Evolutionary conservation across 441 rosid species (phyloP).

Genomic region (Francoa sonchifolia): DNA sequence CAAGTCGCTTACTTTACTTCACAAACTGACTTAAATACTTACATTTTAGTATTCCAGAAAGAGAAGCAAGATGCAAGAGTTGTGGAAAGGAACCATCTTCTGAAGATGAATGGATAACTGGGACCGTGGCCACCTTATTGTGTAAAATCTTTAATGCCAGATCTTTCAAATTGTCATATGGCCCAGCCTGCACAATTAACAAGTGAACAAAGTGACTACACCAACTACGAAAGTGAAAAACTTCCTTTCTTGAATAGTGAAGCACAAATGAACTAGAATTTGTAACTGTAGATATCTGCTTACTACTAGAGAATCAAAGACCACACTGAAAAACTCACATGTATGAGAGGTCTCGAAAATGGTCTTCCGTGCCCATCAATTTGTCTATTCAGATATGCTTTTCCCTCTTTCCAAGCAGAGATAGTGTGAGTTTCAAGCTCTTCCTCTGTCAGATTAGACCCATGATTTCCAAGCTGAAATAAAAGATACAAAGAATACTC

Average conservation of each 20-base stretch:
- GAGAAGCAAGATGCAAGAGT: constrained; percentile 52
- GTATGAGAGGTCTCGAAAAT: constrained; percentile 32
- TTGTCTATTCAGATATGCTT: constrained; percentile 33
- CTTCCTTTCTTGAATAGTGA: constrained; percentile 6
- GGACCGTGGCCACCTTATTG: constrained; percentile 36
- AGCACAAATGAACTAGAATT: constrained; percentile 6
- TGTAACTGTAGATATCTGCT: background rate
- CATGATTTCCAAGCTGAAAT: constrained; percentile 49
- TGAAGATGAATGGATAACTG: constrained; percentile 37
- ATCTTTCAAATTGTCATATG: constrained; percentile 44
- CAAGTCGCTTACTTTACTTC: constrained; percentile 1
- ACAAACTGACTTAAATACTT: constrained; percentile 18
- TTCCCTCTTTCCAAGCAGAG: constrained; percentile 63
- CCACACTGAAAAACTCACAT: constrained; percentile 27
- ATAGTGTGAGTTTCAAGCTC: constrained; percentile 58
- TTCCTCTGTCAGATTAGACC: constrained; percentile 61
- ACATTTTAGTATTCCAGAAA: constrained; percentile 55
- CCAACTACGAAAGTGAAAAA: no score
- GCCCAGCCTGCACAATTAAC: constrained; percentile 37
- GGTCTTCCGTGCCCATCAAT: constrained; percentile 33
- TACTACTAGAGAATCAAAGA: constrained; percentile 2
- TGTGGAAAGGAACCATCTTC: constrained; percentile 50
- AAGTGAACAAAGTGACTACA: no score
- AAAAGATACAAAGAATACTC: no score
- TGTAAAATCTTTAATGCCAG: constrained; percentile 42